These are phyloP conservation scores for Nakazawaea laoshanensis DNA, from an alignment of 805 yeast species.

Conservation along the genomic window DNA sequence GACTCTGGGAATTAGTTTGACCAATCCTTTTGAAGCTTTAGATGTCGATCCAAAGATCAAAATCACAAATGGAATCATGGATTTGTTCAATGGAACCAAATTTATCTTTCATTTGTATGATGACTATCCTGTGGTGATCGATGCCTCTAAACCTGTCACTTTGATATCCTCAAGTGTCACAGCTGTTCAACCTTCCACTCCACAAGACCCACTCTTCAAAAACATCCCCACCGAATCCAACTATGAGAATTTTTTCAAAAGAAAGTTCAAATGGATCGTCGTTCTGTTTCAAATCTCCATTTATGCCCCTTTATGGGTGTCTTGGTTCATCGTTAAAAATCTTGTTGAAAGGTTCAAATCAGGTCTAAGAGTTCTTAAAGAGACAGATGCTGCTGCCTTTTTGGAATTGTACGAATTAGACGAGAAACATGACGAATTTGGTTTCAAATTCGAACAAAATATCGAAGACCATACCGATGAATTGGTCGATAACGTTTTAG, in stretches of 20 bases:
- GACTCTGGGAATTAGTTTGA: slow-evolving; percentile 61
- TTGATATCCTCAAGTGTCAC: slow-evolving; percentile 13
- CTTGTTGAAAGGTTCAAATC: slow-evolving; percentile 28
- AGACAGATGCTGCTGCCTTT: slow-evolving; percentile 16
- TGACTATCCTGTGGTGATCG: slow-evolving; percentile 52
- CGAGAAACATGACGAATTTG: slow-evolving; percentile 19
- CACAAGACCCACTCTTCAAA: background rate
- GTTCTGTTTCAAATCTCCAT: slow-evolving; percentile 37
- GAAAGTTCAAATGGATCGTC: slow-evolving; percentile 39
- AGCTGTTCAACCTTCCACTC: background rate
- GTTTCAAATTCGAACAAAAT: slow-evolving; percentile 27
- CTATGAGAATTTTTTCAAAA: slow-evolving; percentile 21
- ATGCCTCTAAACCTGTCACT: slow-evolving; percentile 37
- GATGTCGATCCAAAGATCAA: slow-evolving; percentile 22
- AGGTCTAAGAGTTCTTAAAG: slow-evolving; percentile 19
- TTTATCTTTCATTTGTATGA: slow-evolving; percentile 35
- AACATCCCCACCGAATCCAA: slow-evolving; percentile 2
- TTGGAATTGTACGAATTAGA: slow-evolving; percentile 14
- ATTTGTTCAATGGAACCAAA: slow-evolving; percentile 25
- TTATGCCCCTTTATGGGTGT: slow-evolving; percentile 55
- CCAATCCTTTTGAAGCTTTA: slow-evolving; percentile 47
- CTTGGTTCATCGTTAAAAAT: slow-evolving; percentile 42
- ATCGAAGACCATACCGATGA: slow-evolving; percentile 55
- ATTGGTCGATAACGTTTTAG: slow-evolving; percentile 55
- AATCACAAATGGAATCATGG: slow-evolving; percentile 34